Evolutionary conservation across 2,329 filamentous ascomycete species (phyloP), one percentile per base, ranked within the genome.

Genomic region (Ophiostoma ips): DNA sequence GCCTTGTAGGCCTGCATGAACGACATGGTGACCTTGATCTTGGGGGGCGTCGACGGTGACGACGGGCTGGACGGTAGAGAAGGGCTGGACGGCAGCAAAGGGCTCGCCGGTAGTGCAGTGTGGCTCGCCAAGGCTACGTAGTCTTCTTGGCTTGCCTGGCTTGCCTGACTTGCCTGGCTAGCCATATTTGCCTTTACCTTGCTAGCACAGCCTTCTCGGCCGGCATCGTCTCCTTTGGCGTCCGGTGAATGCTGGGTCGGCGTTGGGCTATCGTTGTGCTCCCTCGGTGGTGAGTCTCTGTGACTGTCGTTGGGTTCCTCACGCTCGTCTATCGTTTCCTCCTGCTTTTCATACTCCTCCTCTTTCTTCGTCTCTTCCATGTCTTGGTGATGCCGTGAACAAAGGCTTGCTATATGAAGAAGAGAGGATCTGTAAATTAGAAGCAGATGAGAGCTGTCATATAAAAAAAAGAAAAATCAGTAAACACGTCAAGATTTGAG

Each of bases 1-100:
- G 61, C 58, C 9, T 55, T 56, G 50, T 66, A 67, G 1, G 64
- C 61, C 46, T 59, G 55, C 37, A 66, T 50, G 35, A 56, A 55
- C 2, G 55, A 19, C 48, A 50, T 49, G 2, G 55, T 56, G 18
- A 54, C 49, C 31, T 52, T 52, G 24, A 54, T 51, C 37, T 33
- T 45, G 30, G 38, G 11, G 4, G 38, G 21, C 3, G 38, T 13
- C 21, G 21, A 15, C 13, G 38, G 38, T 9, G 13, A 28, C 3
- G 21, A 28, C 15, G 38, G 28, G 38, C 30, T 31, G 6, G 11
- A 11, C 30, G 30, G 11, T 11, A 11, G 11, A 6, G 37, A 10
- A 4, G 18, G 8, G 19, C 38, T 41, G 2, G 12, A 41, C 10
- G 3, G 13, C 7, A 21, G 28, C 1, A n/a, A n/a, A n/a, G n/a